Conservation (phyloP, 768 basidiomycete species). For the Mycena alexandri region DNA sequence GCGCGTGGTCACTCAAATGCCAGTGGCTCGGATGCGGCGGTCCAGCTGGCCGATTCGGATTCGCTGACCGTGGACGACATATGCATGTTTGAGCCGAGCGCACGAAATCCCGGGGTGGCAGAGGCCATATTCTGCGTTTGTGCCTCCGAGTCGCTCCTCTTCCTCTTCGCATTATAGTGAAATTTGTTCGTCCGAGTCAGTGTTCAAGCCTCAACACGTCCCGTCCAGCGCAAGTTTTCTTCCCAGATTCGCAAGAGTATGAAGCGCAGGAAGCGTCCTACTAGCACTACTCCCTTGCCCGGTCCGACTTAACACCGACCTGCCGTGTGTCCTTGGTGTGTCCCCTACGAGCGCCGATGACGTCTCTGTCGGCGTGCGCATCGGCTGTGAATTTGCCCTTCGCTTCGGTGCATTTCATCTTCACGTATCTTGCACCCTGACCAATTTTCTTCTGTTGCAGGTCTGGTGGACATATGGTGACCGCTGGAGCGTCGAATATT, state of each 20-base stretch:
- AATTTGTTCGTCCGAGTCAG: too few relatives aligned
- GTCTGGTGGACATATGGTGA: slow-evolving; percentile 29
- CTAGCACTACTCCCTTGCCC: background rate
- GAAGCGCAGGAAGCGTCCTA: background rate
- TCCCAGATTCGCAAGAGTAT: slow-evolving; percentile 1
- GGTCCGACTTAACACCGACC: background rate
- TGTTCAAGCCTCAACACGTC: too few relatives aligned
- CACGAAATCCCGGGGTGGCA: too few relatives aligned
- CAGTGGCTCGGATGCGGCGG: too few relatives aligned
- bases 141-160: too few relatives aligned
- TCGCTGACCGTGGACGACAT: too few relatives aligned
- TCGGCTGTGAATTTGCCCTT: slow-evolving; percentile 11
- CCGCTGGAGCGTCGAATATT: slow-evolving; percentile 31
- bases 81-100: too few relatives aligned
- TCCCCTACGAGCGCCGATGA: background rate
- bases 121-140: too few relatives aligned
- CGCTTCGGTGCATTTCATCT: background rate
- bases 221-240: slow-evolving; percentile 7
- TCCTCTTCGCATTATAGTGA: too few relatives aligned
- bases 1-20: too few relatives aligned
- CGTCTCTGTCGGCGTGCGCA: background rate
- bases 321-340: slow-evolving; percentile 7
- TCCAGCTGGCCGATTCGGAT: too few relatives aligned
- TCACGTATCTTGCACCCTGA: background rate
- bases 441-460: background rate